Evolutionary conservation across 345 rosid species (phyloP).

Genomic region (Arabidopsis arenosa): DNA sequence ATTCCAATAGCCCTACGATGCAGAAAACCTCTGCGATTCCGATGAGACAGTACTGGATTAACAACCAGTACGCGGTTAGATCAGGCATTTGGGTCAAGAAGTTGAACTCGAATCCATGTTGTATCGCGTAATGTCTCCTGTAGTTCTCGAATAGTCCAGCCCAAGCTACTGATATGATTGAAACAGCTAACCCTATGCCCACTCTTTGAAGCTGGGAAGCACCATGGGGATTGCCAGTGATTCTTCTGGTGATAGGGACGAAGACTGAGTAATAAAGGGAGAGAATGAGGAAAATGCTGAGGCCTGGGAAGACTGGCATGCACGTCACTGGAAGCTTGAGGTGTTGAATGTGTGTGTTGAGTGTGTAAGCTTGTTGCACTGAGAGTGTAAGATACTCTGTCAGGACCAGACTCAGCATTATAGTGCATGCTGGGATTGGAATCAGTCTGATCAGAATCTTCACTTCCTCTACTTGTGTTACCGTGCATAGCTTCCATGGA

Average conservation of each 20-base stretch:
- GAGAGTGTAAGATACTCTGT: constrained; percentile 90
- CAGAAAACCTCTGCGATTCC: constrained; percentile 92
- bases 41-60: constrained; percentile 84
- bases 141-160: constrained; percentile 78
- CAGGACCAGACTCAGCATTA: constrained; percentile 64
- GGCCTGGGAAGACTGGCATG: constrained; percentile 96
- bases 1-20: constrained; percentile 79
- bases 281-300: constrained; percentile 75
- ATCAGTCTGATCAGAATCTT: constrained; percentile 77
- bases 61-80: constrained; percentile 81
- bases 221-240: constrained; percentile 89
- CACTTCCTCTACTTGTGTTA: constrained; percentile 95
- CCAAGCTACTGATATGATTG: constrained; percentile 73
- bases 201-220: constrained; percentile 93
- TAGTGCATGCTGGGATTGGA: constrained; percentile 80
- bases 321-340: constrained; percentile 87
- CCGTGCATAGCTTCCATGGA: constrained; percentile 91
- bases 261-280: constrained; percentile 73
- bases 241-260: constrained; percentile 70
- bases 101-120: constrained; percentile 58
- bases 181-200: constrained; percentile 78
- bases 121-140: constrained; percentile 71
- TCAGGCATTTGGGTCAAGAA: constrained; percentile 70
- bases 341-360: constrained; percentile 71
- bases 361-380: constrained; percentile 84